Evolutionary conservation across 176 grass and related monocot species (phyloP).

Genomic region (Oryza officinalis): DNA sequence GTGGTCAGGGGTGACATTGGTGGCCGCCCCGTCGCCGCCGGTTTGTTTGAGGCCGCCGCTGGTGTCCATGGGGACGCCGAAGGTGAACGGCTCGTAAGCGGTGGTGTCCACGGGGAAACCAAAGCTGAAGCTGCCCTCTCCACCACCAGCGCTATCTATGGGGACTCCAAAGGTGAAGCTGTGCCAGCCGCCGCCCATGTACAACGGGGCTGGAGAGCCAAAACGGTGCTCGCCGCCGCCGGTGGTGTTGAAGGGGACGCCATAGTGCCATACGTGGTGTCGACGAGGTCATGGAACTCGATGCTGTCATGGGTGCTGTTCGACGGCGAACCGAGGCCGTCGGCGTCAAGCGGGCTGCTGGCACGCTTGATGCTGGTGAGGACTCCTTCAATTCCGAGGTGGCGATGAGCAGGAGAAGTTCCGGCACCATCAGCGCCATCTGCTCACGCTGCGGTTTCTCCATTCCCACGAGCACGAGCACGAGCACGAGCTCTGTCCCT

Average conservation of each 20-base stretch:
- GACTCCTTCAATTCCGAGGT: constrained; percentile 25
- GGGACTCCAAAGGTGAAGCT: not conserved
- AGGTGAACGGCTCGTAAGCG: not conserved
- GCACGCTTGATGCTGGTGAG: constrained; percentile 27
- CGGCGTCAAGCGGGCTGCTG: constrained; percentile 32
- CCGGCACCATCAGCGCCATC: constrained; percentile 36
- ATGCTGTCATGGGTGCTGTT: too few relatives aligned
- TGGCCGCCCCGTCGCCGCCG: not conserved
- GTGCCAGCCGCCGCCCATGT: too few relatives aligned
- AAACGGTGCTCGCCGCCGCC: not conserved
- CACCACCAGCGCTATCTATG: not conserved
- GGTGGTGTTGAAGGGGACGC: not conserved
- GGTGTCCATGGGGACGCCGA: not conserved
- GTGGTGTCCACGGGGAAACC: not conserved
- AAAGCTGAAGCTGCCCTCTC: not conserved
- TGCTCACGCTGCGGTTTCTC: not conserved
- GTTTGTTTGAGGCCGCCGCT: not conserved
- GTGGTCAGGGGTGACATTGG: not conserved
- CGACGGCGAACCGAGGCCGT: too few relatives aligned
- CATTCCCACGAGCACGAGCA: not conserved
- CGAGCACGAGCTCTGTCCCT: not conserved
- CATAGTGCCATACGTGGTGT: not conserved
- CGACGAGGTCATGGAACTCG: not conserved
- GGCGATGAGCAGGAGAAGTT: constrained; percentile 27
- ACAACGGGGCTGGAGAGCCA: too few relatives aligned